Base-by-base conservation (phyloP, 495 filamentous ascomycete species). In the Chaetomium cochliodes region DNA sequence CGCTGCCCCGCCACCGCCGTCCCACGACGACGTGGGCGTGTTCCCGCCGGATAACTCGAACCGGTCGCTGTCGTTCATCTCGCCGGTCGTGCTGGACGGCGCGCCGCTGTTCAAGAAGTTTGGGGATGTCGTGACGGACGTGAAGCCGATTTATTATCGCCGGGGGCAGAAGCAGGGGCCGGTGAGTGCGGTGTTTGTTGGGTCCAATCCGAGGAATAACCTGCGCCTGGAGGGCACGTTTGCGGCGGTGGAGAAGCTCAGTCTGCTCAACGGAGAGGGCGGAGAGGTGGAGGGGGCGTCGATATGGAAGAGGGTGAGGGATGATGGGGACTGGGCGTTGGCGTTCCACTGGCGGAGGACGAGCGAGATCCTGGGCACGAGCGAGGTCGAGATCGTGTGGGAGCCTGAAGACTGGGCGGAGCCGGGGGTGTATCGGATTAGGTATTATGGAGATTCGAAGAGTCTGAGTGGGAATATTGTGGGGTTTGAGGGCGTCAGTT, bases 181-280 rank as follows among this genome's bases (percentile, higher is more conserved):
- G 25, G 85, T 92, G 58, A 84, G 73, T 9, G 89, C 79, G 0
- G 86, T 76, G 0, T 97, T 98, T 74, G 85, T 94, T 16, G 94
- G 90, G 47, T 92, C 93, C 3, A 97, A 97, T 66, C 93, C 93
- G 22, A 81, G 93, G 42, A 97, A 98, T 69, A 87, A 96, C 64
- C 83, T 97, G 37, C 85, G 85, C 23, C 84, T 90, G 15, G 93
- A 90, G 69, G 84, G 82, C 11, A 96, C 89, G 8, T 97, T 87
- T 70, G 91, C 88, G 9, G 87, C 88, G 1, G 87, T 97, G 3
- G 92, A 98, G 79, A 81, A 77, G 61, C 72, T 86, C 25, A 61
- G 67, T 15, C 13, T 50, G 15, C 3, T n/a, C 23, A 12, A 6
- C 3, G 11, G 11, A 3, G 28, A 6, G 28, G 6, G 28, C 3